Percentiles rank a stretch among this genome's conserved stretches.
These are phyloP conservation scores for Debaryomycetaceae sp. DNA, from an alignment of 1,139 yeast species.

Conservation along the genomic window DNA sequence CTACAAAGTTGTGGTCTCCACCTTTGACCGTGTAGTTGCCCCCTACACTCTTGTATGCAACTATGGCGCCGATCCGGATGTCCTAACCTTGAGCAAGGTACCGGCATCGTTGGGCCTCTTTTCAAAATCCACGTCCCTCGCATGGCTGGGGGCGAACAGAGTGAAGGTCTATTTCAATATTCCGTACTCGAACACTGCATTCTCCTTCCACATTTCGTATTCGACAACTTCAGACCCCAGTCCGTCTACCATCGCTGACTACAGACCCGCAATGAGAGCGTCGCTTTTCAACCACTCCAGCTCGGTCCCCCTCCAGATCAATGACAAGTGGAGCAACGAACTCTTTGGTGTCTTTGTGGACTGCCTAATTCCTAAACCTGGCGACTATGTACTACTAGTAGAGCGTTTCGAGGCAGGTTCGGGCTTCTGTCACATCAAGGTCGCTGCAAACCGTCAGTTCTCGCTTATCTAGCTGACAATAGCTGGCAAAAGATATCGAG, in stretches of 20 bases:
- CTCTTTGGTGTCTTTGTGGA: conserved; percentile 46
- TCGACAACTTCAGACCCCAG: conserved; percentile 18
- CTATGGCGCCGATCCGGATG: conserved; percentile 7
- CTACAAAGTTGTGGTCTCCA: conserved; percentile 33
- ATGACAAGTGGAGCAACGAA: conserved; percentile 40
- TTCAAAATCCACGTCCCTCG: conserved; percentile 15
- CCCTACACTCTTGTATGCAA: conserved; percentile 14
- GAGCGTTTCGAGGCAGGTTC: conserved; percentile 49
- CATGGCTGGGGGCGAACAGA: conserved; percentile 41
- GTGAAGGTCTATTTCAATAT: conserved; percentile 27
- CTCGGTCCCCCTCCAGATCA: conserved; percentile 26
- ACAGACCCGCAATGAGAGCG: conserved; percentile 42
- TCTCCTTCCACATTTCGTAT: conserved; percentile 26
- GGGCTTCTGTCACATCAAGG: conserved; percentile 34
- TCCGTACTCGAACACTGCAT: conserved; percentile 15
- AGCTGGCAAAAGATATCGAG: neutral
- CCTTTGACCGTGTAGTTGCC: conserved; percentile 16
- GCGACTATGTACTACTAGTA: conserved; percentile 36
- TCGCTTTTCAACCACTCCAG: conserved; percentile 36
- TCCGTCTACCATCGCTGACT: conserved; percentile 13
- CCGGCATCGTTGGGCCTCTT: conserved; percentile 36
- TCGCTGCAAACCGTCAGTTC: conserved; percentile 25
- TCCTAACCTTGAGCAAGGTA: conserved; percentile 16
- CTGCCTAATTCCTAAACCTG: conserved; percentile 21
- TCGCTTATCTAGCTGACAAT: neutral